Conservation (phyloP, 2,329 filamentous ascomycete genomes). For the Colletotrichum kahawae region DNA sequence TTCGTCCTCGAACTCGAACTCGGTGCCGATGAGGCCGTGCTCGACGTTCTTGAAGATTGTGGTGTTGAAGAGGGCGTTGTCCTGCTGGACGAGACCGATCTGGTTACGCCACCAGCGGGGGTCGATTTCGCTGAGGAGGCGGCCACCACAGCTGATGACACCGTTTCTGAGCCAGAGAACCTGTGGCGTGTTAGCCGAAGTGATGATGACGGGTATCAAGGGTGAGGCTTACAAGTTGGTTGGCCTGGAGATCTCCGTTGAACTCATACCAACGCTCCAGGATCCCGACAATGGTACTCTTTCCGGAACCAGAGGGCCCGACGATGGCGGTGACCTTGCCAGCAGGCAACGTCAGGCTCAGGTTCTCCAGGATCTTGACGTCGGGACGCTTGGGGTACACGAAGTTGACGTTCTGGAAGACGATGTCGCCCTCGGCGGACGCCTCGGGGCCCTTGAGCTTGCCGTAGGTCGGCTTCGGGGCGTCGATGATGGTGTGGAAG, state of each 20-base stretch:
- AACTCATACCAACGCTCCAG: constrained; percentile 44
- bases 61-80: constrained; percentile 54
- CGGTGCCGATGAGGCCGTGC: constrained; percentile 44
- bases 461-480: constrained; percentile 43
- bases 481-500: constrained; percentile 48
- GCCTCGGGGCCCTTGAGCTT: constrained; percentile 54
- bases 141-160: constrained; percentile 12
- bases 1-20: constrained; percentile 40
- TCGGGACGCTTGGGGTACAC: constrained; percentile 40
- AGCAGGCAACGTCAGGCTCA: constrained; percentile 37
- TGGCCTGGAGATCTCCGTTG: constrained; percentile 9
- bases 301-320: constrained; percentile 43
- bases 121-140: constrained; percentile 71
- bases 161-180: constrained; percentile 41
- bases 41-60: constrained; percentile 57
- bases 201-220: constrained; percentile 80
- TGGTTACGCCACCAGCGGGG: constrained; percentile 90
- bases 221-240: constrained; percentile 33
- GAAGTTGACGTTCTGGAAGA: constrained; percentile 35
- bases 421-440: constrained; percentile 56
- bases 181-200: constrained; percentile 45
- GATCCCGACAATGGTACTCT: constrained; percentile 43
- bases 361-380: constrained; percentile 34
- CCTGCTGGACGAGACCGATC: constrained; percentile 86
- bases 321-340: constrained; percentile 33